Evolutionary conservation across 192 early-diverging fungal genomes (phyloP), one percentile per base, ranked within the genome.

Genomic region (Coemansia sp.): DNA sequence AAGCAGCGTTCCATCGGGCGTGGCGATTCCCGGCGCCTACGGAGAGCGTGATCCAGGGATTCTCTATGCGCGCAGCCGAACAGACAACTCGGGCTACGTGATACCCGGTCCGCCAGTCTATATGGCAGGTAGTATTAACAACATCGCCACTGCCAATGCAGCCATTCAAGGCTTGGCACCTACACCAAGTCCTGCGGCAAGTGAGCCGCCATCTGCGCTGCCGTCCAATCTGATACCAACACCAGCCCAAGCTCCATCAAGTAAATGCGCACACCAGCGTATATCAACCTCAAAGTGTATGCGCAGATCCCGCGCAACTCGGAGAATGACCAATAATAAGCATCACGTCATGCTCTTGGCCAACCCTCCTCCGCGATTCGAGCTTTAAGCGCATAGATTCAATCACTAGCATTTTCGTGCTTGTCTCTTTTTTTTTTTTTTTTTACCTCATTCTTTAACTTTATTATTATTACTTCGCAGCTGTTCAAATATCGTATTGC

Each of bases 21-120:
- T 70, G 37, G 51, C 68, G 3, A 52, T 76, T 61, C 74, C 74
- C n/a, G 74, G 74, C 0, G 18, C 56, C 18, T 76, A 76, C 39
- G 62, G 61, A 0, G 12, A 36, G 8, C 36, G 62, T 22, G 68
- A 63, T 19, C 63, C 63, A 0, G 74, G 74, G 4, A 70, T 76
- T 32, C 22, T 63, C 8, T 76, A 67, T 36, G 40, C 57, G 26
- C 59, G 46, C 10, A 67, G 55, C 39, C 1, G 15, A 16, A 40
- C 37, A 8, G 47, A 63, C 47, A 63, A 63, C 26, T 46, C 41
- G 0, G 26, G 15, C 18, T 63, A 63, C 13, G 46, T 63, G 16
- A 63, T 63, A 8, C 62, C 62, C 32, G 62, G 62, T 4, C 62
- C 62, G 0, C 15, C 62, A 3, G 47, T 63, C 3, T 63, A 63